Base-by-base conservation (phyloP, 2,329 filamentous ascomycete genomes). In the Alternaria atra region DNA sequence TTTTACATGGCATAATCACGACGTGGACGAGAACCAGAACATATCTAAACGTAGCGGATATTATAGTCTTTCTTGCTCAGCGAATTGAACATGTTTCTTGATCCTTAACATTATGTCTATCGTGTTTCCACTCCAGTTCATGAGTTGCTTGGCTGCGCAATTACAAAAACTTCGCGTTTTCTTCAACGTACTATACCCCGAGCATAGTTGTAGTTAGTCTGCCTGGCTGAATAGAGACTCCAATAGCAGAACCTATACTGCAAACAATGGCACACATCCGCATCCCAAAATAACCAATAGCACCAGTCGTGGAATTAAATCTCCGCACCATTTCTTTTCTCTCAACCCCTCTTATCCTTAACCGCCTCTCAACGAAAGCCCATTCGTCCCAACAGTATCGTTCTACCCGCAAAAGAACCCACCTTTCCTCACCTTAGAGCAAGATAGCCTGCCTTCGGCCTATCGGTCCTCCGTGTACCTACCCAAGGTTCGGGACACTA, bases 11-110 rank as follows among this genome's bases (percentile, higher is more conserved):
- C 57, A 47, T 53, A 53, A 58, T 60, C 35, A 58, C 25, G 56
- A 63, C 52, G 47, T 40, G 17, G 52, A 67, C 43, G 60, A 54
- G 34, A 53, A 67, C 42, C 55, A 51, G 60, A 60, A 56, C 52
- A 64, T 59, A 58, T 34, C 52, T 58, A 43, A 50, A 64, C 32
- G 55, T 37, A 62, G 55, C 47, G 42, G 44, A 61, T 47, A 43
- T 9, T 17, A 42, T 58, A 54, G 48, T 60, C 27, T 56, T 53
- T 57, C 42, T 60, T 50, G 42, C 29, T 43, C 30, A 52, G 54
- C 20, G 48, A 61, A 61, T 56, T 17, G 13, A 57, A 52, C 39
- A 48, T 43, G 53, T 61, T 44, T 52, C 42, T 13, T 55, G 42
- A 55, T 50, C 44, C 29, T 39, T 32, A 30, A 40, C 13, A 37